phyloP scores from a whole-genome alignment of 768 basidiomycete genomes.

The Mycena alexandri region DNA sequence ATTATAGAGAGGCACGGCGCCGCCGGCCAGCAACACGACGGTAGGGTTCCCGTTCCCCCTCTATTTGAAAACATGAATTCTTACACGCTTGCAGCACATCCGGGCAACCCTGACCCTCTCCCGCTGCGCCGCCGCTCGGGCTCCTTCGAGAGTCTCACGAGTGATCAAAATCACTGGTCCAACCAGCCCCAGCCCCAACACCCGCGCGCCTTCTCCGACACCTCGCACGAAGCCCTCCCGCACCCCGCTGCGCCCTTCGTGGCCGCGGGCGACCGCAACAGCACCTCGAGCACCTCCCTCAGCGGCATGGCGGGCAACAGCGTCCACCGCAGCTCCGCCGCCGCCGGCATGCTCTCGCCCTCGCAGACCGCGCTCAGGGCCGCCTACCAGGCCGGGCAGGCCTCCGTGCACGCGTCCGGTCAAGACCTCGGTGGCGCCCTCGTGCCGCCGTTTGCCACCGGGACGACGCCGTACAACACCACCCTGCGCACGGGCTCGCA shows the following conservation, averaged over 20 bases:
- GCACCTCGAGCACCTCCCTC: slow-evolving; percentile 40
- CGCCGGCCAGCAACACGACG: slow-evolving; percentile 10
- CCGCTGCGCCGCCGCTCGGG: slow-evolving; percentile 50
- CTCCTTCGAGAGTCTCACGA: slow-evolving; percentile 58
- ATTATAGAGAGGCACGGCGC: slow-evolving; percentile 21
- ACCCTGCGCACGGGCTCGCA: slow-evolving; percentile 43
- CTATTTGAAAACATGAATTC: slow-evolving; percentile 18
- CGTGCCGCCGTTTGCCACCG: slow-evolving; percentile 52
- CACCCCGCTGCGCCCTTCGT: slow-evolving; percentile 65
- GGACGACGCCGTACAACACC: too few relatives aligned
- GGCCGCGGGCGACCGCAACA: slow-evolving; percentile 38
- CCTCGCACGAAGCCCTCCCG: slow-evolving; percentile 42
- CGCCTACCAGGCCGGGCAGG: slow-evolving; percentile 14
- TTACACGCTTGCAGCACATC: slow-evolving; percentile 58
- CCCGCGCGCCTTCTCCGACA: slow-evolving; percentile 39
- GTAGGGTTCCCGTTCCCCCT: slow-evolving; percentile 49
- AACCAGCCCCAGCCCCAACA: neutral
- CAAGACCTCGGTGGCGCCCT: slow-evolving; percentile 45
- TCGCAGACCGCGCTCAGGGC: slow-evolving; percentile 31
- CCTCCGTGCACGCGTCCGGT: slow-evolving; percentile 5
- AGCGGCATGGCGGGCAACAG: slow-evolving; percentile 42
- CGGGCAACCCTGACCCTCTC: slow-evolving; percentile 71
- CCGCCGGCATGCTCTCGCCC: slow-evolving; percentile 51
- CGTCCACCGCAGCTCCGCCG: slow-evolving; percentile 61
- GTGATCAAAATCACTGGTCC: slow-evolving; percentile 39